Evolutionary conservation across 441 rosid species (phyloP), one percentile per base, ranked within the genome.

Genomic region (Euphorbia celastroides): DNA sequence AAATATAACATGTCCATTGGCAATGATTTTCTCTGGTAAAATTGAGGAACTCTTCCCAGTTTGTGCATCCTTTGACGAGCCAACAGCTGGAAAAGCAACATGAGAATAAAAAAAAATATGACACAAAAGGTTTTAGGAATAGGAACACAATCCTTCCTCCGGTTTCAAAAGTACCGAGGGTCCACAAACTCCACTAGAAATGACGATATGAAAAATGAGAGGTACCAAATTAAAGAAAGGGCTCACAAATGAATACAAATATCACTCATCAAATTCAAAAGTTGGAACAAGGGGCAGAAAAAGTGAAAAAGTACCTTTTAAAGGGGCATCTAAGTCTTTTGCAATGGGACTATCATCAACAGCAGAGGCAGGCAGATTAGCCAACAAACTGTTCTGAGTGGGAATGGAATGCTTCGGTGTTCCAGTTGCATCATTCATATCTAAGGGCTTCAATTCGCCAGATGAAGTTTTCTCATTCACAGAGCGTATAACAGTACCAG

Each of bases 1-100:
- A 70, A 93, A 93, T 62, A 83, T 90, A 30, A 93, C 96, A 57
- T 84, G 89, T 30, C 83, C 82, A 72, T 75, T 79, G 48, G 78
- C 64, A 69, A 64, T 70, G 74, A 69, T 58, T 72, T 84, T 69
- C 71, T 73, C 72, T 28, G 76, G 72, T 67, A 55, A 75, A 57
- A 70, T 58, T 54, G 61, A 69, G 64, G 83, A 54, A 75, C 69
- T 74, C 62, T 70, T 78, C 74, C 80, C 68, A 44, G 28, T 62
- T 28, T 74, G 32, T 58, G 73, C 80, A 65, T 69, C 79, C 75
- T 77, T 78, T 16, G 79, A 65, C 23, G 76, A 68, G 22, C 62
- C 62, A 54, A 60, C 80, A 75, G 83, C 70, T 72, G 57, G 57
- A 75, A 48, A 71, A 71, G 61, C 50, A 14, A 13, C 31, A 13